Conservation (phyloP, 1,284 basidiomycete genomes). For the Grifola frondosa region DNA sequence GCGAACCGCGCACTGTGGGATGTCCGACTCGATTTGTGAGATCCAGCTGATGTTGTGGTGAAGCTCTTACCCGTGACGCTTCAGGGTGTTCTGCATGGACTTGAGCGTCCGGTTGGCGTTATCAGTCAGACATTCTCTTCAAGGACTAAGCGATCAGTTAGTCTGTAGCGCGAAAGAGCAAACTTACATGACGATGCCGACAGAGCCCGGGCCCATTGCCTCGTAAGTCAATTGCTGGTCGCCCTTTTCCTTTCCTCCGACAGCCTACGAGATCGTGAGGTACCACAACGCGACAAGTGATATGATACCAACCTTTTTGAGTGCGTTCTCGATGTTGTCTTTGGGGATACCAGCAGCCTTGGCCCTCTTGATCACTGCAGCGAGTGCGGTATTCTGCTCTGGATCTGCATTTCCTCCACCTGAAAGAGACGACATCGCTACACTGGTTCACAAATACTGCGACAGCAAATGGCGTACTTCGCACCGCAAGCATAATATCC, state of each 20-base stretch:
- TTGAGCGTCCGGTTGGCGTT: constrained; percentile 72
- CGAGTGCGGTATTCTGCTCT: constrained; percentile 60
- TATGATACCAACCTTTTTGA: constrained; percentile 53
- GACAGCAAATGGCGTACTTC: constrained; percentile 45
- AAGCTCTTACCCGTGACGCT: constrained; percentile 52
- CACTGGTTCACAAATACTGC: not conserved
- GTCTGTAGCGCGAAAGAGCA: not conserved
- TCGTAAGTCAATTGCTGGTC: constrained; percentile 66
- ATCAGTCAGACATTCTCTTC: constrained; percentile 76
- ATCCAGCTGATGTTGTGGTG: too few relatives aligned
- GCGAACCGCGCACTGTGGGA: constrained; percentile 61
- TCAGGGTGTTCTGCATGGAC: constrained; percentile 61
- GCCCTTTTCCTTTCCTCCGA: constrained; percentile 48
- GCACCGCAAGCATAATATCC: constrained; percentile 72
- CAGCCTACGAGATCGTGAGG: constrained; percentile 39
- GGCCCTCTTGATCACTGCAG: constrained; percentile 58
- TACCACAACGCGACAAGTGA: not conserved
- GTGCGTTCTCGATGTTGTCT: constrained; percentile 72
- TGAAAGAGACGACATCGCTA: constrained; percentile 23
- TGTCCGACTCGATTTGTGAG: constrained; percentile 1
- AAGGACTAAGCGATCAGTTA: constrained; percentile 18
- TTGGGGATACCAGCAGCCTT: constrained; percentile 73
- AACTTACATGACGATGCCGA: constrained; percentile 76
- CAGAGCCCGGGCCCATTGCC: constrained; percentile 65
- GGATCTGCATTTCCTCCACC: constrained; percentile 71